Base-by-base conservation (phyloP, 129 eudicot genomes). In the Erigeron canadensis region DNA sequence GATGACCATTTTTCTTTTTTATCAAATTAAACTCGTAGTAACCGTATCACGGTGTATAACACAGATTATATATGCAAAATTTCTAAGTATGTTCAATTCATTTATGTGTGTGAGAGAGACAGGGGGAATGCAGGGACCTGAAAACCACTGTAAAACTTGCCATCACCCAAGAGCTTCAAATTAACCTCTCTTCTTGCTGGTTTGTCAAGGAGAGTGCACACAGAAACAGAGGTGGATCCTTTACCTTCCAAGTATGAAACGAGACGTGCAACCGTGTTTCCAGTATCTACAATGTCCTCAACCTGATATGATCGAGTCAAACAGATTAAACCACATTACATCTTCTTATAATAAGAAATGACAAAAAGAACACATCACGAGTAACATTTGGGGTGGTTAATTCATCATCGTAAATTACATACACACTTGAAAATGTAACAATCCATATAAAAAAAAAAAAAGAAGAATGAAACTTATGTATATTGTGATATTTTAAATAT, bases 201-300 rank as follows among this genome's bases (percentile, higher is more conserved):
- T 68, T 93, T 93, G 77, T 93, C 96, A 74, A 93, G 96, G 22
- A 93, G 84, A 69, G 98, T 75, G 77, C 98, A 93, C 22, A 89
- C 98, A 41, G 98, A 93, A 72, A 93, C 71, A 0, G 96, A 93
- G 19, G 92, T 83, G 0, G 86, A 95, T 38, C 96, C 96, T 81
- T 82, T 89, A 43, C 73, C 65, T 84, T 85, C 75, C 86, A 93
- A 78, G 82, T 83, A 82, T 4, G 82, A 76, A 58, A 89, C 83
- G 50, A 93, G 87, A 67, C 73, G 66, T 1, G 79, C 78, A 69
- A 93, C 51, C 59, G 98, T 93, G 81, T 76, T 83, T 56, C 98
- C 98, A 3, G 98, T 89, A 74, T 93, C 98, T 45, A 93, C 96
- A 74, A 93, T 93, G 65, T 93, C 98, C 74, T 93, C 98, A 79